Evolutionary conservation across 2,329 filamentous ascomycete genomes (phyloP).

Genomic region (Magnaporthiopsis incrustans): DNA sequence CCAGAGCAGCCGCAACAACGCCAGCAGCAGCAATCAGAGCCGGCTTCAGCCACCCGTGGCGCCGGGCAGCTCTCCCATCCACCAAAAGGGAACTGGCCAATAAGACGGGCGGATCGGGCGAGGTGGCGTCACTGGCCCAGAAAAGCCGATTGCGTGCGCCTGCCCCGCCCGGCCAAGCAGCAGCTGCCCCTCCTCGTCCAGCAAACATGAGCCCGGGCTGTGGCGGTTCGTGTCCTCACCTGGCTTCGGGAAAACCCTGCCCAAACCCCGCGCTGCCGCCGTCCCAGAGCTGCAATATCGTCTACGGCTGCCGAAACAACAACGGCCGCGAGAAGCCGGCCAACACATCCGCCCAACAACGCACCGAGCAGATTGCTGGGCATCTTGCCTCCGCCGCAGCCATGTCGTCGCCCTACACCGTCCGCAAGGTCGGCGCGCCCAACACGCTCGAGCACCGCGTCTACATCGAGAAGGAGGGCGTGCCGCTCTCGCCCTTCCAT

Average conservation of each 20-base stretch:
- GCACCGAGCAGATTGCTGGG: constrained; percentile 47
- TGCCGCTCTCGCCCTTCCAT: constrained; percentile 91
- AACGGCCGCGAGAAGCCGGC: constrained; percentile 7
- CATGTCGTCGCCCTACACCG: constrained; percentile 60
- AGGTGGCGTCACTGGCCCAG: constrained; percentile 4
- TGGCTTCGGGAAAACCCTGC: neutral
- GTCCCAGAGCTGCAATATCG: neutral
- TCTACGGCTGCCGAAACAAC: neutral
- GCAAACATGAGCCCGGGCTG: constrained; percentile 16
- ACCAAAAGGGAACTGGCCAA: neutral
- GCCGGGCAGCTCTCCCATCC: too few species aligned
- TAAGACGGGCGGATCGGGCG: neutral
- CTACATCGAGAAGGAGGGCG: constrained; percentile 96
- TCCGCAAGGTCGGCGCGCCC: constrained; percentile 81
- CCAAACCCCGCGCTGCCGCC: neutral
- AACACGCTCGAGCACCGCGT: constrained; percentile 96
- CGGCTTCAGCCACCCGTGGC: neutral
- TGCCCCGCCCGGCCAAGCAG: constrained; percentile 15
- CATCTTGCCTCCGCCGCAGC: constrained; percentile 35
- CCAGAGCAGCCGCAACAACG: neutral
- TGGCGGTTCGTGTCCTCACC: constrained; percentile 2
- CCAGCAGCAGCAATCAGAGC: neutral
- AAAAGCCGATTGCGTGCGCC: constrained; percentile 1
- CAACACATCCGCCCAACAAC: constrained; percentile 40
- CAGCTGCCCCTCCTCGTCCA: constrained; percentile 13